phyloP scores from a whole-genome alignment of 1,284 basidiomycete species.

The Leccinum griseonigrum region DNA sequence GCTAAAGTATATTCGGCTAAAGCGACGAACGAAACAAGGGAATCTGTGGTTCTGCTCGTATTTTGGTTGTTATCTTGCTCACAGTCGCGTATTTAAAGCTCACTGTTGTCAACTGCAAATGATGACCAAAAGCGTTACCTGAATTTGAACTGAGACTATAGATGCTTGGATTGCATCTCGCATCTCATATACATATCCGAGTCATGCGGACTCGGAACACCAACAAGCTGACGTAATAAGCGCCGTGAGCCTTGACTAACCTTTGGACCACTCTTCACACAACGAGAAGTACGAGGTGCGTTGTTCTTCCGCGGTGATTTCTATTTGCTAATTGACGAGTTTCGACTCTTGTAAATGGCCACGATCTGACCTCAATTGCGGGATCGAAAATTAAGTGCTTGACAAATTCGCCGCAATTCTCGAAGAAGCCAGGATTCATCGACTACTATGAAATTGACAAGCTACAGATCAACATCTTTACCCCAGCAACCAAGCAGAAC shows the following conservation, averaged over 20 bases:
- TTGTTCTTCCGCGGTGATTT: too few species aligned
- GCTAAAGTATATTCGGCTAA: conserved; percentile 36
- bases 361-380: conserved; percentile 94
- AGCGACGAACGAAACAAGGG: not conserved
- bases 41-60: conserved; percentile 32
- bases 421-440: conserved; percentile 66
- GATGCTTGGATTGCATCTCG: not conserved
- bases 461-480: conserved; percentile 81
- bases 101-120: conserved; percentile 23
- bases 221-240: too few species aligned
- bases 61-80: not conserved
- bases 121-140: conserved; percentile 42
- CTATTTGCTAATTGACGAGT: conserved; percentile 19
- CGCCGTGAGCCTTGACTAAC: too few species aligned
- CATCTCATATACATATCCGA: too few species aligned
- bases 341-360: conserved; percentile 92
- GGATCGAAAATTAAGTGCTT: conserved; percentile 78
- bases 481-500: conserved; percentile 71
- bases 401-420: conserved; percentile 94
- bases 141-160: not conserved
- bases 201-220: too few species aligned
- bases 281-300: too few species aligned
- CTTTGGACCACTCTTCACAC: too few species aligned
- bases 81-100: not conserved
- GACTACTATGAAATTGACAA: conserved; percentile 78